Base-by-base conservation (phyloP, 441 rosid genomes). In the Arabidopsis lyrata region DNA sequence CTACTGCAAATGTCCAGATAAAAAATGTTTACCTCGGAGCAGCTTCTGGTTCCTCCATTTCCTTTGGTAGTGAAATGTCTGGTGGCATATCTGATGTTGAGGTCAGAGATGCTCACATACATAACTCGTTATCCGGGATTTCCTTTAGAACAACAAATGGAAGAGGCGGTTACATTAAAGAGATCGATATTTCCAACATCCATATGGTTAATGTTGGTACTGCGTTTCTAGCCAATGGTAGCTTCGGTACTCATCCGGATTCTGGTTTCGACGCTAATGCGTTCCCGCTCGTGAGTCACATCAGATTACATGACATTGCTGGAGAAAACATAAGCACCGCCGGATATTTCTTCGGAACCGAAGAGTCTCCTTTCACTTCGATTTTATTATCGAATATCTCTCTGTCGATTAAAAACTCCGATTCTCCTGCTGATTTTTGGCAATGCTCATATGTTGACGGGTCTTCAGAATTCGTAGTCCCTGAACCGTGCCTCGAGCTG, bases 61-160 rank as follows among this genome's bases (percentile, higher is more conserved):
- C 87, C 5, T 58, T 84, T 39, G 87, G 87, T 2, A 82, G 83
- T 31, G 87, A 84, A 66, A 81, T 58, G 64, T 84, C 87, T 2
- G 87, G 87, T 8, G 85, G 87, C 13, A 75, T 84, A 44, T 77
- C 76, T 20, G 77, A 78, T 29, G 47, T 84, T 6, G 32, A 38
- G 6, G 81, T 68, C 0, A 74, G 60, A 10, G 63, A 68, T 50
- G 74, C 61, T 18, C 63, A 56, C 66, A 49, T 84, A 16, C 63
- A 59, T 56, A 50, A 76, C 42, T 66, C 73, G 3, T 70, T 59
- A 10, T 49, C 75, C 9, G 87, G 87, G 31, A 66, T 84, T 54
- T 66, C 68, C 29, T 65, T 84, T 41, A 76, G 76, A 47, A 84
- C 85, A 65, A 80, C 74, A 2, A 55, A 18, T 15, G 87, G 85